Base-by-base conservation (phyloP, 2,329 filamentous ascomycete genomes). In the Fusarium sp. region DNA sequence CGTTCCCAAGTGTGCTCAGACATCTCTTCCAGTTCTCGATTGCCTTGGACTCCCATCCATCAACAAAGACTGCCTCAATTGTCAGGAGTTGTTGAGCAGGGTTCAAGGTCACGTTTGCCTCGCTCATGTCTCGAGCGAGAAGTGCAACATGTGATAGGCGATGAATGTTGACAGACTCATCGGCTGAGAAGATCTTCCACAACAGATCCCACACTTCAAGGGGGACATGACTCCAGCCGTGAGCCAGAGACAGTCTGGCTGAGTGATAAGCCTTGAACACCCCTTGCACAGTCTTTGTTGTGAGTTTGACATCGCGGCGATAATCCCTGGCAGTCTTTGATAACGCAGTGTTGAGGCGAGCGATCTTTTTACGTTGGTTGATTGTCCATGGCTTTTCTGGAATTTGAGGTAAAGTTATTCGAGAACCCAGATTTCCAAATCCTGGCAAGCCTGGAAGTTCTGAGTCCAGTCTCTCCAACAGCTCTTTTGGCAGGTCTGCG, bases 21-120 rank as follows among this genome's bases (percentile, higher is more conserved):
- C 86, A 86, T 56, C 87, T 85, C 78, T 88, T 89, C 90, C 92
- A 94, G 52, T 88, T 87, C 18, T 90, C 87, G 30, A 92, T 81
- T 0, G 92, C 92, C 72, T 88, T 86, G 9, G 84, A 82, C 64
- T 88, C 85, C 79, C 88, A 89, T 5, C 91, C 92, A 44, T 88
- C 86, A 10, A 90, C 84, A 72, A 93, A 91, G 44, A 93, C 84
- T 64, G 92, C 89, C 77, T 94, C 91, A 37, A 95, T 90, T 37
- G 91, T 91, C 33, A 92, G 82, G 23, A 95, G 82, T 72, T 90
- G 89, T 75, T 93, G 91, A 5, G 84, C 80, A 8, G 86, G 85
- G 18, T 82, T 85, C 59, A 95, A 82, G 2, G 84, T 73, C 54
- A 89, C 84, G 12, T 88, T 89, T 23, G 88, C 87, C 9, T 87